Evolutionary conservation across 2,329 filamentous ascomycete species (phyloP).

Genomic region (Tolypocladium pustulatum): DNA sequence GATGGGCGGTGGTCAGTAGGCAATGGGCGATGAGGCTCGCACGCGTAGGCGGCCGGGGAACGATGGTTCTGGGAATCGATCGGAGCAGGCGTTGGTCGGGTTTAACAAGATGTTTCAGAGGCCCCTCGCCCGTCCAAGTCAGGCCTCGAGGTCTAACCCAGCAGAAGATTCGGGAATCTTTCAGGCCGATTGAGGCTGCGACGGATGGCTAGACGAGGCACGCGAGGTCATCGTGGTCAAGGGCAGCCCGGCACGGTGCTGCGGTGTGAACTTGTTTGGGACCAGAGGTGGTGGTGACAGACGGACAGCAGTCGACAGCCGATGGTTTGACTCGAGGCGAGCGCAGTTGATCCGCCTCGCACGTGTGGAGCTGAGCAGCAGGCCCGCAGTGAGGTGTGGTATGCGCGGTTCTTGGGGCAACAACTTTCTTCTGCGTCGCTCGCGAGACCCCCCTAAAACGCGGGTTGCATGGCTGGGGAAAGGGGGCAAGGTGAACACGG

Average conservation of each 20-base stretch:
- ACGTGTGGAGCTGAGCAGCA: not conserved
- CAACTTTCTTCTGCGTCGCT: not conserved
- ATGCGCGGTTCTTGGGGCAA: not conserved
- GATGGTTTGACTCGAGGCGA: not conserved
- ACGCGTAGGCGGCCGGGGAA: slow-evolving; percentile 2
- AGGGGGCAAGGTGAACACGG: not conserved
- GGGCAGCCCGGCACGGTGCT: not conserved
- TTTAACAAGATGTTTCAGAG: slow-evolving; percentile 19
- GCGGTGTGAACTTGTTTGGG: not conserved
- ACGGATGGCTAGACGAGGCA: slow-evolving; percentile 10
- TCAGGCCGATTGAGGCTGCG: slow-evolving; percentile 21
- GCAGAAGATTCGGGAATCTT: slow-evolving; percentile 5
- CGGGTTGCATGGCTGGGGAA: not conserved
- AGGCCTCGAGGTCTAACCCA: slow-evolving; percentile 11
- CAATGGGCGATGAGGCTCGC: slow-evolving; percentile 1
- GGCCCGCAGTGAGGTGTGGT: not conserved
- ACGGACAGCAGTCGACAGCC: not conserved
- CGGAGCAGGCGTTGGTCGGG: slow-evolving; percentile 6
- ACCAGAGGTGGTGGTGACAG: not conserved
- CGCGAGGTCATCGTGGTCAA: slow-evolving; percentile 19
- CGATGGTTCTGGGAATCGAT: slow-evolving; percentile 9
- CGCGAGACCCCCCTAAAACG: slow-evolving; percentile 2
- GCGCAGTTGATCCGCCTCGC: not conserved
- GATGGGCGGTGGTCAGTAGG: slow-evolving; percentile 9
- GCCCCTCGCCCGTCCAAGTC: slow-evolving; percentile 11